These are phyloP conservation scores for Tripidium arundinaceum DNA, from an alignment of 202 grass and related monocot species.

Conservation along the genomic window DNA sequence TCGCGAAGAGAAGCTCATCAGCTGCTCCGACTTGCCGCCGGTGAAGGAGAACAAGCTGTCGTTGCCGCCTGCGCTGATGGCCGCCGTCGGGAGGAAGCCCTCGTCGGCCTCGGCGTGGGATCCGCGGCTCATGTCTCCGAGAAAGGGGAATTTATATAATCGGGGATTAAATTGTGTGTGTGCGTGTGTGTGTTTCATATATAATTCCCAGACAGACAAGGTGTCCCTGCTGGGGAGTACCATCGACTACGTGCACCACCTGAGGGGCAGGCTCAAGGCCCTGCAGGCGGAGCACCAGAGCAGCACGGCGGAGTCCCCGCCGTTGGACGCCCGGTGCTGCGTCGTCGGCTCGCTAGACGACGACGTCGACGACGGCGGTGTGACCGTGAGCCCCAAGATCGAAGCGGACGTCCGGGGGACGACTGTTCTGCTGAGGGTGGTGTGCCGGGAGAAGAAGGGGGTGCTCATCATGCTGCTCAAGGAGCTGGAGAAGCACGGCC, in stretches of 20 bases:
- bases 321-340: not conserved
- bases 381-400: not conserved
- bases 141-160: not conserved
- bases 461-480: slow-evolving; percentile 18
- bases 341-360: not conserved
- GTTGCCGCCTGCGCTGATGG: not conserved
- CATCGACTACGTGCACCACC: slow-evolving; percentile 26
- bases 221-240: slow-evolving; percentile 29
- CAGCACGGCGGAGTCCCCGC: not conserved
- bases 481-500: slow-evolving; percentile 32
- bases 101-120: not conserved
- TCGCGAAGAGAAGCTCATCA: not conserved
- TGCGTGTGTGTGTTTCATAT: no score
- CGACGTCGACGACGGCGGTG: not conserved
- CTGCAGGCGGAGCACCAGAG: not conserved
- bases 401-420: not conserved
- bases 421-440: slow-evolving; percentile 1
- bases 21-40: not conserved
- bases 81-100: not conserved
- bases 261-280: not conserved
- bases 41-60: slow-evolving; percentile 7
- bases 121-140: not conserved
- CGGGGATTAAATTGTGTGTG: no score
- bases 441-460: slow-evolving; percentile 34
- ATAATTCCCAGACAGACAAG: slow-evolving; percentile 30